A percentile compares a stretch with the other conserved stretches of the same genome.
Evolutionary conservation across 768 basidiomycete species (phyloP).

Genomic region (Mycena leptocephala): DNA sequence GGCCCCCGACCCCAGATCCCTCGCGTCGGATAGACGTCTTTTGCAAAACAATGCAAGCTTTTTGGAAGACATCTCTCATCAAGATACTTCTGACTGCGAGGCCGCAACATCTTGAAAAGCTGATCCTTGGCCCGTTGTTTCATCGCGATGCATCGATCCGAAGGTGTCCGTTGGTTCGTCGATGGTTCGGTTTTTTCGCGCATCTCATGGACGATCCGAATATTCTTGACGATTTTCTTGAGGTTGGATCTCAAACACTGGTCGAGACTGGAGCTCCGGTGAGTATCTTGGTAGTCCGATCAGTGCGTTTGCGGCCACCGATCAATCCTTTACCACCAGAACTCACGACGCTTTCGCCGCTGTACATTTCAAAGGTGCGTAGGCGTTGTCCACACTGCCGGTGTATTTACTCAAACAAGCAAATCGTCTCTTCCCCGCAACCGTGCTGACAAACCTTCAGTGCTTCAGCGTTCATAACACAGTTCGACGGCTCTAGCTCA

Average conservation of each 20-base stretch:
- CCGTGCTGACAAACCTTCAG: background rate
- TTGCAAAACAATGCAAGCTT: background rate
- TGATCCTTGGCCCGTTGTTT: background rate
- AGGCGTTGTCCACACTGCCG: background rate
- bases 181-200: no score
- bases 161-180: background rate
- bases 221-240: no score
- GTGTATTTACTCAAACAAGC: background rate
- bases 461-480: background rate
- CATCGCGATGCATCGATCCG: background rate
- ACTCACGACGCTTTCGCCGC: background rate
- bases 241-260: no score
- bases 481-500: background rate
- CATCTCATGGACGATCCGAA: no score
- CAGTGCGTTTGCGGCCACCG: background rate
- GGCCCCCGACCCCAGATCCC: no score
- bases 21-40: background rate
- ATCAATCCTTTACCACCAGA: background rate
- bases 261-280: background rate
- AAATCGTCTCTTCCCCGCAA: no score
- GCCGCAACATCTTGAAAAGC: background rate
- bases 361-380: background rate
- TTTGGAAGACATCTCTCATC: background rate
- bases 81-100: background rate
- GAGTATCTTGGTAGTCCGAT: background rate